These are phyloP conservation scores for Trifolium fragiferum DNA, from an alignment of 306 rosid genomes.

Conservation along the genomic window DNA sequence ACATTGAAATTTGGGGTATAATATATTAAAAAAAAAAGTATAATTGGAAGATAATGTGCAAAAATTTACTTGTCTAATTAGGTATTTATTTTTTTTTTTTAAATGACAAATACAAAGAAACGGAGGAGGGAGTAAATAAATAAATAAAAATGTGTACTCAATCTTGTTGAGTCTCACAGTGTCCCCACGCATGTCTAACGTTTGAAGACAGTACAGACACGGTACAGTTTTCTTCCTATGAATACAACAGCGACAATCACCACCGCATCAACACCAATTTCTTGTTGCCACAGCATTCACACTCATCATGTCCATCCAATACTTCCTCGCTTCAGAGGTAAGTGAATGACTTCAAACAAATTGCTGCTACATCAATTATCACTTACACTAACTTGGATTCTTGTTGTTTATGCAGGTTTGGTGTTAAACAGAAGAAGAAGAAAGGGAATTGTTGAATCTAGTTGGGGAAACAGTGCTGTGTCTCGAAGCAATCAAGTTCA, in stretches of 20 bases:
- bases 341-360: neutral
- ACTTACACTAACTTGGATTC: neutral
- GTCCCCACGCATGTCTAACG: neutral
- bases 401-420: slow-evolving; percentile 45
- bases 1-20: too few species aligned
- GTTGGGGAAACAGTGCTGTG: slow-evolving; percentile 14
- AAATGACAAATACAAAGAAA: too few species aligned
- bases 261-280: neutral
- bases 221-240: neutral
- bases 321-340: slow-evolving; percentile 43
- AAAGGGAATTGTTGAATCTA: slow-evolving; percentile 31
- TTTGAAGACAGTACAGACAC: neutral
- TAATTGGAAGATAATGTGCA: too few species aligned
- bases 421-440: neutral
- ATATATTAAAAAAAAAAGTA: too few species aligned
- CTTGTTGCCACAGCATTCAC: slow-evolving; percentile 5
- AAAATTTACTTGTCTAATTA: too few species aligned
- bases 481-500: slow-evolving; percentile 43
- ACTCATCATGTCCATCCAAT: slow-evolving; percentile 7
- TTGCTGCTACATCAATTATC: neutral
- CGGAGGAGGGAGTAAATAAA: too few species aligned
- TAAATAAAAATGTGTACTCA: too few species aligned
- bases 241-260: slow-evolving; percentile 22
- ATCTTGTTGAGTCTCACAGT: too few species aligned
- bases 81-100: too few species aligned